Percentiles rank a stretch among this genome's conserved stretches.
phyloP scores from a whole-genome alignment of 1,284 basidiomycete genomes.

The Rhodotorula sp. region DNA sequence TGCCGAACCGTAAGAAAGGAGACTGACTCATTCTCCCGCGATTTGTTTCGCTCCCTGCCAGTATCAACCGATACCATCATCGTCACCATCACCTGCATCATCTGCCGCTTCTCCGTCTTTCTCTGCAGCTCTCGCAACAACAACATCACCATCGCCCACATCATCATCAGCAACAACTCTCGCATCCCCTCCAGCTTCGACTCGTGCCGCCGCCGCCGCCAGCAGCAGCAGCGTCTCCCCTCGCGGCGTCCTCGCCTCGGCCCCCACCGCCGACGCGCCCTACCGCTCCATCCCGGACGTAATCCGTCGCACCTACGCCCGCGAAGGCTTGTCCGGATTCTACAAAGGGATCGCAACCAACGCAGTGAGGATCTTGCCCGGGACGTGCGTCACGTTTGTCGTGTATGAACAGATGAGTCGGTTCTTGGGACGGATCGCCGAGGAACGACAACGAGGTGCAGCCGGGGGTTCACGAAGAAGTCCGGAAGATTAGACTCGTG shows the following conservation, averaged over 20 bases:
- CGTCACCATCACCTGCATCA: slow-evolving; percentile 1
- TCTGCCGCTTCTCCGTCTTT: neutral
- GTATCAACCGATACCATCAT: slow-evolving; percentile 3
- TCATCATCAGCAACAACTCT: neutral
- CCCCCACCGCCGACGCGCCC: slow-evolving; percentile 53
- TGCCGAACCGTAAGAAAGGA: too few species aligned
- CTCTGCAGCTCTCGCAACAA: neutral
- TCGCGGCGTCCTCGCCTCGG: slow-evolving; percentile 51
- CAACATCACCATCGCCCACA: neutral
- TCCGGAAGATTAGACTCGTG: neutral
- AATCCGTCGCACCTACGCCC: slow-evolving; percentile 71
- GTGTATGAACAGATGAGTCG: slow-evolving; percentile 83
- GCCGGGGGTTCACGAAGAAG: neutral
- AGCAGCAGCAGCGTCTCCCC: neutral
- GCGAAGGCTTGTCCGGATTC: slow-evolving; percentile 81
- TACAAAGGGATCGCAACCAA: slow-evolving; percentile 97
- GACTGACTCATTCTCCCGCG: neutral
- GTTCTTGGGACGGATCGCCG: slow-evolving; percentile 18
- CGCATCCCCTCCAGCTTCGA: neutral
- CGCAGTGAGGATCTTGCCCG: slow-evolving; percentile 89
- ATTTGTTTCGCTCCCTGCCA: neutral
- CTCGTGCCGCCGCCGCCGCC: neutral
- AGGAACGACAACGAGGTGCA: neutral
- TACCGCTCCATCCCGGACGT: slow-evolving; percentile 81
- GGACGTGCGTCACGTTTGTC: slow-evolving; percentile 97